Evolutionary conservation across 2,329 filamentous ascomycete genomes (phyloP).

Genomic region (Ophiosphaerella herpotricha): DNA sequence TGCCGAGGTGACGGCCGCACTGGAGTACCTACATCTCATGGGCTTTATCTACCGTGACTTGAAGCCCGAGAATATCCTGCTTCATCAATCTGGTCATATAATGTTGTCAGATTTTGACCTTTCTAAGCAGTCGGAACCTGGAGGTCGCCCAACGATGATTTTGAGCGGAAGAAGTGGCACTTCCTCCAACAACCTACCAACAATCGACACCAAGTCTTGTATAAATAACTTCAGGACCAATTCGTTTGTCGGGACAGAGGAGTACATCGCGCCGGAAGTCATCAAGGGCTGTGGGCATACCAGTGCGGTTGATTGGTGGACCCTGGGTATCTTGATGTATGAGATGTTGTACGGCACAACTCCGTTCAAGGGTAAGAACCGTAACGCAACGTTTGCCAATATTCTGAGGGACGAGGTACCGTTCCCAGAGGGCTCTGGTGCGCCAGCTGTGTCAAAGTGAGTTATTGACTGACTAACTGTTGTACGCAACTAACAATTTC

Average conservation of each 20-base stretch:
- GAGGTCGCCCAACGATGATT: conserved; percentile 97
- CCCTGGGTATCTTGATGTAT: conserved; percentile 92
- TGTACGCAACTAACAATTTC: conserved; percentile 22
- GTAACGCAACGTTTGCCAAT: conserved; percentile 97
- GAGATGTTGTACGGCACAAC: conserved; percentile 99
- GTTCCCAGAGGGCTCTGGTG: conserved; percentile 86
- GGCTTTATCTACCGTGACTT: conserved; percentile 98
- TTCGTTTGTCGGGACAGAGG: conserved; percentile 96
- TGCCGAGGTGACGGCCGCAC: conserved; percentile 91
- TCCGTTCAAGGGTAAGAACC: conserved; percentile 98
- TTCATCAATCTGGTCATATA: conserved; percentile 99
- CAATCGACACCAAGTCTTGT: conserved; percentile 98
- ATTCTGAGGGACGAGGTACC: conserved; percentile 94
- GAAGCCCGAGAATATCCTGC: conserved; percentile 95
- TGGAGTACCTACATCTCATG: conserved; percentile 98
- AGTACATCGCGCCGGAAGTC: conserved; percentile 98
- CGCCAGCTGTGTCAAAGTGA: conserved; percentile 89
- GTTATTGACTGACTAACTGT: conserved; percentile 45
- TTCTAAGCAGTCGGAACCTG: conserved; percentile 95
- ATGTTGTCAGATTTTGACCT: conserved; percentile 99
- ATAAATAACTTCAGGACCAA: conserved; percentile 98
- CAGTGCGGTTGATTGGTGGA: conserved; percentile 99
- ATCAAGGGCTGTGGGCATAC: conserved; percentile 99
- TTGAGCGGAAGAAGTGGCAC: conserved; percentile 76
- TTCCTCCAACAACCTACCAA: conserved; percentile 83